Base-by-base conservation (phyloP, 495 filamentous ascomycete genomes). In the Immersiella caudata region DNA sequence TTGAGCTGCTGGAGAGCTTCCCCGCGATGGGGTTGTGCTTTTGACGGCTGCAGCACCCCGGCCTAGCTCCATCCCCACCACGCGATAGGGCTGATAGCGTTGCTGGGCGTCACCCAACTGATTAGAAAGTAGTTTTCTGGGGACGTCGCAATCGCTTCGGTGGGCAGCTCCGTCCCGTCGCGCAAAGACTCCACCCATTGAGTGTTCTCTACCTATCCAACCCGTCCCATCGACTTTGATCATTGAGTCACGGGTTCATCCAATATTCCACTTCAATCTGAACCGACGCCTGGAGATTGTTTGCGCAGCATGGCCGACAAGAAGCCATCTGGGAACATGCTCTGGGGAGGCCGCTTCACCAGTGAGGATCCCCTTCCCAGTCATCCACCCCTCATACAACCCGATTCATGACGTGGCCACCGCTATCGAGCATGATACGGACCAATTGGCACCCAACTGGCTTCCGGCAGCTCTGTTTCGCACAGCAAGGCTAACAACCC, bases 321-420 rank as follows among this genome's bases (percentile, higher is more conserved):
- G 62, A 74, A 70, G 60, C 70, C 70, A n/a, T 25, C 59, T 22
- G 70, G 56, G 62, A 89, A 88, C 76, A 91, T 90, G 88, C 85
- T 93, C 65, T 93, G 91, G 91, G 91, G 91, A 74, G 91, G 91
- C 72, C 89, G 91, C 70, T 94, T 94, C 74, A 93, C 90, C 49
- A 85, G 90, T 91, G 65, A 14, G 73, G 26, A 35, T 33, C 16
- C 20, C 25, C 21, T 36, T 36, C 18, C 55, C 14, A 46, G 18
- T 50, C 12, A 57, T 64, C 9, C 6, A 29, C 51, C n/a, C 60
- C 67, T 63, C 69, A 71, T 25, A 51, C 33, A 63, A 29, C 56
- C 36, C 62, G 66, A 46, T 60, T 60, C 27, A 57, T 60, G 40
- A 46, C 40, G 40, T 46, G 40, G 40, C 40, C 2, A 46, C 16